These are phyloP conservation scores for Suillus weaverae DNA, from an alignment of 768 basidiomycete genomes.

Conservation along the genomic window DNA sequence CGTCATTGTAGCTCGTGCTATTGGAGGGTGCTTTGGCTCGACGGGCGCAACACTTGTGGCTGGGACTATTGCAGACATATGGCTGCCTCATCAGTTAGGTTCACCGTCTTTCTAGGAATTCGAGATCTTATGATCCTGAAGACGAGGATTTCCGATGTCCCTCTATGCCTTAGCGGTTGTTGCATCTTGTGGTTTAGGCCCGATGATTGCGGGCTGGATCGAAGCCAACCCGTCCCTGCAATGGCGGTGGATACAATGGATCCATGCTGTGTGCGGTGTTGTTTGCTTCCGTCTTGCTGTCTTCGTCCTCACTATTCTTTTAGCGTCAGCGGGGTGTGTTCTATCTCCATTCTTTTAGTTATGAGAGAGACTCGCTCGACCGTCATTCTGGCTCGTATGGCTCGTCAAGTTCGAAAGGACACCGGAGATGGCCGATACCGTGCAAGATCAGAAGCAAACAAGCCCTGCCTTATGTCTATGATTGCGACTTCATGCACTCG, in stretches of 20 bases:
- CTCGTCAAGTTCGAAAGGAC: conserved; percentile 60
- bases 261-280: conserved; percentile 57
- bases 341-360: conserved; percentile 50
- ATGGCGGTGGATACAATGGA: conserved; percentile 89
- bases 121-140: conserved; percentile 24
- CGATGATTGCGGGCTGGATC: conserved; percentile 65
- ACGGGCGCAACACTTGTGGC: conserved; percentile 74
- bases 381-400: conserved; percentile 67
- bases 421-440: conserved; percentile 65
- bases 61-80: conserved; percentile 73
- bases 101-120: conserved; percentile 1
- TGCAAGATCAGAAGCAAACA: conserved; percentile 64
- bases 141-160: conserved; percentile 78
- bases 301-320: conserved; percentile 6
- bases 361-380: conserved; percentile 74
- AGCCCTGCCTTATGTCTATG: conserved; percentile 51
- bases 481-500: conserved; percentile 72
- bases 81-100: conserved; percentile 57
- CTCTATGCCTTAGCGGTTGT: conserved; percentile 64
- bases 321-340: conserved; percentile 54
- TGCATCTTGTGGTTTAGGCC: conserved; percentile 62
- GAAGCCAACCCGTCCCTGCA: conserved; percentile 55
- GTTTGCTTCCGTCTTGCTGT: conserved; percentile 3
- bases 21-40: conserved; percentile 67
- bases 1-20: conserved; percentile 64